These are phyloP conservation scores for Phytophthora ohioensis DNA, from an alignment of 352 stramenopile species.

Conservation along the genomic window DNA sequence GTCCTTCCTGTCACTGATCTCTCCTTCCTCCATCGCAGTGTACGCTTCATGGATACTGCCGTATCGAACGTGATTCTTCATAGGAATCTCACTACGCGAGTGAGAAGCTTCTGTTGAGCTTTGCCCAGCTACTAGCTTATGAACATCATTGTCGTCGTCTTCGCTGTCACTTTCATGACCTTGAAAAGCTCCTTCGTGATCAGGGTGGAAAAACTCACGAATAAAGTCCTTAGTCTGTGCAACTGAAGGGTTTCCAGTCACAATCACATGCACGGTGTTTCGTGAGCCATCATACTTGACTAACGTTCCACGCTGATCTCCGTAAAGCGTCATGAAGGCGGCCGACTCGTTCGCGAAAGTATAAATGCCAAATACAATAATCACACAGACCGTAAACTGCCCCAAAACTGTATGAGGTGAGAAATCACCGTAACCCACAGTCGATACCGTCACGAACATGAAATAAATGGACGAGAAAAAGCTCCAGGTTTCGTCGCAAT, in stretches of 20 bases:
- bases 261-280: conserved; percentile 85
- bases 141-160: conserved; percentile 28
- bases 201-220: conserved; percentile 89
- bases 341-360: conserved; percentile 88
- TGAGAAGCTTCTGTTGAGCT: conserved; percentile 20
- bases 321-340: conserved; percentile 80
- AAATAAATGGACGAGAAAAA: conserved; percentile 92
- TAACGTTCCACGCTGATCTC: conserved; percentile 63
- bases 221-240: conserved; percentile 89
- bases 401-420: conserved; percentile 86
- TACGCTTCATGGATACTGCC: conserved; percentile 42
- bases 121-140: not conserved
- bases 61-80: conserved; percentile 36
- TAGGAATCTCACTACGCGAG: conserved; percentile 16
- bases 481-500: conserved; percentile 85
- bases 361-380: conserved; percentile 91
- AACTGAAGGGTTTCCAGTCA: conserved; percentile 82
- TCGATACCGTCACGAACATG: conserved; percentile 91
- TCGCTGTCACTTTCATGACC: conserved; percentile 22
- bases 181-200: conserved; percentile 70
- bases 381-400: conserved; percentile 77
- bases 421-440: conserved; percentile 89
- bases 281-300: conserved; percentile 71
- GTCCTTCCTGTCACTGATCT: conserved; percentile 19
- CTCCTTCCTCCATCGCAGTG: conserved; percentile 43